phyloP scores from a whole-genome alignment of 1,139 yeast species.

The Barnettozyma hawaiiensis region DNA sequence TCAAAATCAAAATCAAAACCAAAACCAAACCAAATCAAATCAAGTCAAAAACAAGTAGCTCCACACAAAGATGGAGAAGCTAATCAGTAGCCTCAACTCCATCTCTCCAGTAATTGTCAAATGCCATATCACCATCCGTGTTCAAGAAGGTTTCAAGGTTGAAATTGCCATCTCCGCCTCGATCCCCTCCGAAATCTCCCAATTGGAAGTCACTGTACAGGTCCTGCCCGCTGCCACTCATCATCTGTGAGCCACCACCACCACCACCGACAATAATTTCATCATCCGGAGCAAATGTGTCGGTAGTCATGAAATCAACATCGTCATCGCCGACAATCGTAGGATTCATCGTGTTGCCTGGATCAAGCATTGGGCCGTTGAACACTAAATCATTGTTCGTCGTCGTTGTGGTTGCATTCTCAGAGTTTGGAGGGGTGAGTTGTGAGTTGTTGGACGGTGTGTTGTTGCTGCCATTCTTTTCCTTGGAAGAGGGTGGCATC shows the following conservation, averaged over 20 bases:
- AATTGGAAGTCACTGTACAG: constrained; percentile 23
- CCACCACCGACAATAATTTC: too few relatives aligned
- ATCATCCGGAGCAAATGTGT: constrained; percentile 13
- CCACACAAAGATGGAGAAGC: too few relatives aligned
- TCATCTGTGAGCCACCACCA: constrained; percentile 15
- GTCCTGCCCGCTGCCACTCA: constrained; percentile 16
- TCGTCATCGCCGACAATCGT: constrained; percentile 3
- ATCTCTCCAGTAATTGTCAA: constrained; percentile 26
- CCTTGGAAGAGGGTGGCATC: constrained; percentile 2
- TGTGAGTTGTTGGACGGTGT: constrained; percentile 24
- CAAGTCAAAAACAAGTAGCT: too few relatives aligned
- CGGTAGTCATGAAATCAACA: neutral
- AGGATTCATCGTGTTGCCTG: constrained; percentile 4
- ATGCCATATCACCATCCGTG: constrained; percentile 24
- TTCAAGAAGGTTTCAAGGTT: constrained; percentile 24
- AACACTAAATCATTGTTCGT: constrained; percentile 1
- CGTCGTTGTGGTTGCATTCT: constrained; percentile 20
- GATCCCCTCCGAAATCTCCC: constrained; percentile 23
- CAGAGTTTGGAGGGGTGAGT: constrained; percentile 27
- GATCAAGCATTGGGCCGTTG: neutral
- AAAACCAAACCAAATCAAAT: too few relatives aligned
- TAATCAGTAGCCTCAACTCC: constrained; percentile 25
- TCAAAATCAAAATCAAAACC: neutral
- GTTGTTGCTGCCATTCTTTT: constrained; percentile 10
- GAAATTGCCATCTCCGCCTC: constrained; percentile 25